Base-by-base conservation (phyloP, 2,329 filamentous ascomycete species). In the Lachnellula subtilissima region DNA sequence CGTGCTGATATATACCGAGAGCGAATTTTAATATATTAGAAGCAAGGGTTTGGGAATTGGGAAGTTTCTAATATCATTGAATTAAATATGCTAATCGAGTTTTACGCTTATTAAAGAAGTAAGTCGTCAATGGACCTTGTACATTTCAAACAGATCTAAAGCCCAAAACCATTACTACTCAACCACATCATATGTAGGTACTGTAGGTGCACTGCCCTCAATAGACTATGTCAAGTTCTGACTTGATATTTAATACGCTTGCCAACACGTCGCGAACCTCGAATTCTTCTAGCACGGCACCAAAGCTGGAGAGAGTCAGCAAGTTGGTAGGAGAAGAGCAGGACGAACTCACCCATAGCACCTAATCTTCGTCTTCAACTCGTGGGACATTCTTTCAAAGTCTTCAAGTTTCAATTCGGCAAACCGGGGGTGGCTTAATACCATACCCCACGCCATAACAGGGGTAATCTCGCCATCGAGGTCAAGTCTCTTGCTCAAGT, bases 381-480 rank as follows among this genome's bases (percentile, higher is more conserved):
- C 88, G 50, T 86, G 84, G 50, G 88, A 85, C 62, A 97, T 78
- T 60, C 77, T 80, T 64, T 81, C 78, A 64, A 96, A 84, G 67
- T 97, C 91, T 40, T 83, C 79, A 51, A 75, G 72, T 15, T 77
- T 83, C 62, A 97, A 74, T 63, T 87, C 83, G 5, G 70, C 69
- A 61, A 92, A 84, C 59, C 87, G 78, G 39, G 87, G 83, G 71
- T 94, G 86, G 47, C 78, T 80, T 60, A 91, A 76, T 50, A 97
- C 80, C 74, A 89, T 88, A 50, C 90, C 88, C 84, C 94, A 93
- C 0, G 92, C 92, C 90, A 96, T 96, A 63, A 97, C 89, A 0
- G 94, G 94, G 17, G 93, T 97, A 66, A 97, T 89, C 73, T 95
- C 90, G 52, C 91, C 91, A 59, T 94, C 89, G 2, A 94, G 83